Evolutionary conservation across 257 asterid species (phyloP).

Genomic region (Thymus quinquecostatus): DNA sequence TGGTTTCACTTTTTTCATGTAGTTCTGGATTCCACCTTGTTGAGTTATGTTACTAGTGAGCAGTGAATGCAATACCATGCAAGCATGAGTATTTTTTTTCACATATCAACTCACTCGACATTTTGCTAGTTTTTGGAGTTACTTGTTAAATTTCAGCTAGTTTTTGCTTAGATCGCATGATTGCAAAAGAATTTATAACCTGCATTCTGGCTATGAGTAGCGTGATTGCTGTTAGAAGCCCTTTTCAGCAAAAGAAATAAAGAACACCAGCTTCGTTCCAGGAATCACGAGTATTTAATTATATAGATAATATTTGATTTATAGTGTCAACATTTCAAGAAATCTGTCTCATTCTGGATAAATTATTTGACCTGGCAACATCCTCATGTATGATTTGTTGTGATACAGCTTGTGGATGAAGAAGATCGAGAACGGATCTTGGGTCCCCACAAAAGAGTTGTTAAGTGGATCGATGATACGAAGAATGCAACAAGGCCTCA

Average conservation of each 20-base stretch:
- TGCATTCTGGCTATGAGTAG: neutral
- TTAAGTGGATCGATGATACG: slow-evolving; percentile 64
- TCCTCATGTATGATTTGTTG: neutral
- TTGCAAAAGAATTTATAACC: neutral
- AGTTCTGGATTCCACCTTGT: too few relatives aligned
- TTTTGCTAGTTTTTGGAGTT: neutral
- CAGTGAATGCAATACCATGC: neutral
- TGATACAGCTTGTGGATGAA: slow-evolving; percentile 52
- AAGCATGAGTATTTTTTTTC: neutral
- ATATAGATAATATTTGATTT: neutral
- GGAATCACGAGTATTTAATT: too few relatives aligned
- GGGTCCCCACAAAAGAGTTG: slow-evolving; percentile 56
- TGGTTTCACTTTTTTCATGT: neutral
- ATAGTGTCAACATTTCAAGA: neutral
- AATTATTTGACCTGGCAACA: neutral
- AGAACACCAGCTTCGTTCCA: too few relatives aligned
- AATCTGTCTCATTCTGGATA: neutral
- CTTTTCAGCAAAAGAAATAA: too few relatives aligned
- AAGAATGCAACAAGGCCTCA: slow-evolving; percentile 64
- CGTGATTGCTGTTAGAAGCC: too few relatives aligned
- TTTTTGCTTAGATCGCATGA: neutral
- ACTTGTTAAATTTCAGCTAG: too few relatives aligned
- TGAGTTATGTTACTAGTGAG: neutral
- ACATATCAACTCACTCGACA: neutral
- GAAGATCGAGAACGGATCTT: slow-evolving; percentile 59